Evolutionary conservation across 345 rosid species (phyloP), one percentile per base, ranked within the genome.

Genomic region (Ailanthus altissimus): DNA sequence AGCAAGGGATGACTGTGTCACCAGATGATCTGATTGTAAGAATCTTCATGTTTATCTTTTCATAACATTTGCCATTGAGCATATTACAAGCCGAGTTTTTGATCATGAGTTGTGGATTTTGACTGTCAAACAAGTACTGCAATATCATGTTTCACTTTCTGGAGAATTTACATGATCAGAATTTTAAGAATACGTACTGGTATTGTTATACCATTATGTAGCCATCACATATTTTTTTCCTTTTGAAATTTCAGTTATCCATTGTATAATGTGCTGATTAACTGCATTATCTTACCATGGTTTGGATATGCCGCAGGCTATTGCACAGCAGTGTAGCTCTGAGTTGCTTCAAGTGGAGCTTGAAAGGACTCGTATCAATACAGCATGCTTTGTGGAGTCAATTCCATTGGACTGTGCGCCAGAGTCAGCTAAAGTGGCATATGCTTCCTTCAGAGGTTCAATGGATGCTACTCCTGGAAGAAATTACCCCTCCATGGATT

Each of bases 21-120:
- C 97, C 99, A 20, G 99, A 96, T 79, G 94, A 96, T 79, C 85
- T 96, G 72, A 94, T 96, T 75, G 98, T 95, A 92, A 85, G 90
- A 81, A 66, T 69, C 58, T 65, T 59, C 51, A 0, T 23, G 25
- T 64, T 47, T 11, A 57, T 16, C 16, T 71, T 64, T 46, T 40
- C 49, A 1, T 15, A 18, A 32, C 43, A 42, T 64, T 6, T 66
- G 16, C n/a, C 12, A 49, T 62, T 62, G 21, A 15, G 0, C 7
- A 51, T 16, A 53, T 26, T 12, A 26, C 28, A 1, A 59, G 25
- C 7, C 18, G 26, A 46, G 20, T 73, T 72, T 23, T 20, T 8
- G n/a, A 49, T 50, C 43, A 28, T 60, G 20, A 20, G 6, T 28
- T n/a, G 26, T 46, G 2, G 8, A 13, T 46, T 43, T 42, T 42